Percentiles rank a stretch among this genome's conserved stretches.
Evolutionary conservation across 192 early-diverging fungal species (phyloP).

Genomic region (Mortierella claussenii): DNA sequence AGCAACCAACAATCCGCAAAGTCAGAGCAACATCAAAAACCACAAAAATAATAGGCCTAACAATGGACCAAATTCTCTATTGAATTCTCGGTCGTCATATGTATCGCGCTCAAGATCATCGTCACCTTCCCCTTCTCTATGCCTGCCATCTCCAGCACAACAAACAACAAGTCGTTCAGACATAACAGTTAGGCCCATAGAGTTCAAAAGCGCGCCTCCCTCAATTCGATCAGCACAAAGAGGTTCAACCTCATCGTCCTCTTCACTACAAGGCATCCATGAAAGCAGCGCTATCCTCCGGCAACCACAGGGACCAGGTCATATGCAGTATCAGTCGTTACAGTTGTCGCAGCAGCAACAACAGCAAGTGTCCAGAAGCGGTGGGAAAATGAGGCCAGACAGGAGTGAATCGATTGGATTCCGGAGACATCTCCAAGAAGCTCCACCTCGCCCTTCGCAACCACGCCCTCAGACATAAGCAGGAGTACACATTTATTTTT

Average conservation of each 20-base stretch:
- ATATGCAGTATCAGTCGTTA: background rate
- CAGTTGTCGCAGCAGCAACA: background rate
- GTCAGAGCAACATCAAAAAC: no score
- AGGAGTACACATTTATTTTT: no score
- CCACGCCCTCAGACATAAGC: background rate
- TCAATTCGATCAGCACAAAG: conserved; percentile 1
- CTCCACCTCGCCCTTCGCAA: background rate
- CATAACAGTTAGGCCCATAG: conserved; percentile 18
- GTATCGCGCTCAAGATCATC: conserved; percentile 8
- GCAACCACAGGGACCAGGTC: conserved; percentile 34
- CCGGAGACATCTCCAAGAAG: conserved; percentile 10
- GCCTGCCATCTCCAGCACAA: background rate
- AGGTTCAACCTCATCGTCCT: background rate
- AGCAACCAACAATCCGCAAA: no score
- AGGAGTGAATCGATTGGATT: conserved; percentile 26
- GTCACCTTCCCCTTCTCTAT: no score
- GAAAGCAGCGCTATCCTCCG: conserved; percentile 9
- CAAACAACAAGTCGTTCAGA: background rate
- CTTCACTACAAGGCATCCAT: background rate
- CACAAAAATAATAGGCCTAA: background rate
- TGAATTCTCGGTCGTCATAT: background rate
- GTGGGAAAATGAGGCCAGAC: background rate
- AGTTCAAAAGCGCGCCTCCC: conserved; percentile 21
- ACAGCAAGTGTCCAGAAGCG: background rate
- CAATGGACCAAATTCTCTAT: background rate